phyloP scores from a whole-genome alignment of 129 eudicot genomes.

The Calendula officinalis region DNA sequence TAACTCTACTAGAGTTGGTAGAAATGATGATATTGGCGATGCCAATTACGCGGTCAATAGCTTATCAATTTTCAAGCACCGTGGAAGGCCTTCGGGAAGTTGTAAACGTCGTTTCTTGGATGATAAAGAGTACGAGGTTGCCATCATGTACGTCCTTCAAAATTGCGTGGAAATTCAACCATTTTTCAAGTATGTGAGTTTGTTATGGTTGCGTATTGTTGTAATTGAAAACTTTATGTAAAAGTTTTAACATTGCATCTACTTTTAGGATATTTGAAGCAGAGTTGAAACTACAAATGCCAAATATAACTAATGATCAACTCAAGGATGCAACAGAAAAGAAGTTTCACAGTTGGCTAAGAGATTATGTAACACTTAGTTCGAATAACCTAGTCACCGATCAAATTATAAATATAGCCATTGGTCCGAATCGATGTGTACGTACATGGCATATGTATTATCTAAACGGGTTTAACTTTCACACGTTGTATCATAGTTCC shows the following conservation, averaged over 20 bases:
- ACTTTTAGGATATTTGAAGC: slow-evolving; percentile 1
- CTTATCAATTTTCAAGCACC: slow-evolving; percentile 1
- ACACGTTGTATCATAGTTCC: not conserved
- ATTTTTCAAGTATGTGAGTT: slow-evolving; percentile 15
- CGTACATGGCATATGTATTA: not conserved
- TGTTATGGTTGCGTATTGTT: not conserved
- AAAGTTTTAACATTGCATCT: not conserved
- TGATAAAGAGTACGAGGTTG: not conserved
- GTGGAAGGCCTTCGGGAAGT: not conserved
- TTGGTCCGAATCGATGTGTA: slow-evolving; percentile 5
- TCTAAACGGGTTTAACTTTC: slow-evolving; percentile 12
- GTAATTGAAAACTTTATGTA: not conserved
- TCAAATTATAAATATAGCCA: not conserved
- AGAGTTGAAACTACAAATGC: not conserved
- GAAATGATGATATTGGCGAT: slow-evolving; percentile 3
- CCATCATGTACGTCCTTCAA: slow-evolving; percentile 5
- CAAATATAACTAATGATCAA: not conserved
- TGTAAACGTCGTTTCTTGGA: not conserved
- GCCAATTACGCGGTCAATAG: not conserved
- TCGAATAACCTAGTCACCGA: not conserved
- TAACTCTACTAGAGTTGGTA: slow-evolving; percentile 1
- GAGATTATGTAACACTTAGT: slow-evolving; percentile 1
- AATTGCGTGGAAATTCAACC: not conserved
- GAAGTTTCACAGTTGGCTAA: not conserved
- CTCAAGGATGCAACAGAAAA: not conserved